A percentile compares a stretch with the other conserved stretches of the same genome.
phyloP scores from a whole-genome alignment of 2,329 filamentous ascomycete species.

The Cercospora zeina region DNA sequence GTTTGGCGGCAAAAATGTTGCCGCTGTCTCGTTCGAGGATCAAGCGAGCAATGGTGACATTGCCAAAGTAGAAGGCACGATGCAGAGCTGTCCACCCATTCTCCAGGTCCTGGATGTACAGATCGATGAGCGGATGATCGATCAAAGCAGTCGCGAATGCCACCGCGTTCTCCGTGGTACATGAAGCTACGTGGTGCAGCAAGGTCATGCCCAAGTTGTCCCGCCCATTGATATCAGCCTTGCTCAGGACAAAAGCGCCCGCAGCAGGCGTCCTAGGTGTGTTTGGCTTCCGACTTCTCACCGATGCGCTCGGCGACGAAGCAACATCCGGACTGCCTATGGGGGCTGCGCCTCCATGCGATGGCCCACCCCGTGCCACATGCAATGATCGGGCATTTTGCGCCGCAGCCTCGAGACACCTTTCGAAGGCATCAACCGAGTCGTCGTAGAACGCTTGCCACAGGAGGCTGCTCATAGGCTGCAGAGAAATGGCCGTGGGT shows the following conservation, averaged over 20 bases:
- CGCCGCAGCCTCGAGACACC: slow-evolving; percentile 71
- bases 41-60: slow-evolving; percentile 78
- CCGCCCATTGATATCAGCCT: slow-evolving; percentile 77
- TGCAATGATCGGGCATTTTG: slow-evolving; percentile 55
- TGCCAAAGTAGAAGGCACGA: slow-evolving; percentile 84
- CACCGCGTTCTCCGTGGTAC: slow-evolving; percentile 65
- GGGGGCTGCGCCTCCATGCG: slow-evolving; percentile 35
- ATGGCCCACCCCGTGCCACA: slow-evolving; percentile 44
- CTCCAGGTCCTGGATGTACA: slow-evolving; percentile 84
- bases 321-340: slow-evolving; percentile 49
- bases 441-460: slow-evolving; percentile 97
- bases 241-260: slow-evolving; percentile 53
- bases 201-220: slow-evolving; percentile 81
- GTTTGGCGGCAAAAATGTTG: slow-evolving; percentile 59
- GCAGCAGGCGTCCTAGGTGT: slow-evolving; percentile 49
- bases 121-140: slow-evolving; percentile 77
- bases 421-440: slow-evolving; percentile 94
- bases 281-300: slow-evolving; percentile 40
- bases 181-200: slow-evolving; percentile 80
- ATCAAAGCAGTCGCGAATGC: slow-evolving; percentile 77
- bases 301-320: slow-evolving; percentile 48
- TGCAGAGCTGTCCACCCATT: slow-evolving; percentile 97
- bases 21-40: slow-evolving; percentile 72
- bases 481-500: slow-evolving; percentile 36
- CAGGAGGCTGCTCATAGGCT: slow-evolving; percentile 90